Percentiles rank a stretch among this genome's conserved stretches.
These are phyloP conservation scores for Monilinia polystroma DNA, from an alignment of 2,329 filamentous ascomycete species.

Conservation along the genomic window DNA sequence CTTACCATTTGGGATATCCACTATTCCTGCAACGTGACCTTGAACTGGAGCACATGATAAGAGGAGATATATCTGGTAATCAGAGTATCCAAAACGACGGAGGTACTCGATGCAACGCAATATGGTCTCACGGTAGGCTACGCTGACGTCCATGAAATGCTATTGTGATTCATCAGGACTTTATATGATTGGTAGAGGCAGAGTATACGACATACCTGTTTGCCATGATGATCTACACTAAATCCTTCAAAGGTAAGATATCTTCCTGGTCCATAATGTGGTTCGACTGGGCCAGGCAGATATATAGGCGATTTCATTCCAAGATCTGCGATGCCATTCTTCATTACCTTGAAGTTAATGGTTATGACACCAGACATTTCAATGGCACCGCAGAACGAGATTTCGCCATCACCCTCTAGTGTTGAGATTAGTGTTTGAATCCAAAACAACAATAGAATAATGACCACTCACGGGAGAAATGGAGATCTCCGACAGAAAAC, in stretches of 20 bases:
- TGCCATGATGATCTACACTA: constrained; percentile 81
- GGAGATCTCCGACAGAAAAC: constrained; percentile 85
- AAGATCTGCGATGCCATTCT: constrained; percentile 71
- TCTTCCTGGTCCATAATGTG: constrained; percentile 78
- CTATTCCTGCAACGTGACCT: constrained; percentile 84
- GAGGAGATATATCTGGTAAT: constrained; percentile 81
- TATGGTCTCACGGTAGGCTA: constrained; percentile 34
- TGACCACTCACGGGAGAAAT: constrained; percentile 42
- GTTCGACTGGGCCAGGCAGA: constrained; percentile 82
- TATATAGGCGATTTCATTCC: constrained; percentile 83
- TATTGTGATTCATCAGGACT: constrained; percentile 22
- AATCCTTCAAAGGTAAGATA: constrained; percentile 90
- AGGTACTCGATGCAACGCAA: constrained; percentile 77
- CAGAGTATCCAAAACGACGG: constrained; percentile 66
- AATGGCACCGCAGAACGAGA: constrained; percentile 85
- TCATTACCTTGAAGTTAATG: constrained; percentile 85
- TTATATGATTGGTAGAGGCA: neutral
- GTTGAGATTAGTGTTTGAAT: constrained; percentile 46
- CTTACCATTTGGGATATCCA: constrained; percentile 74
- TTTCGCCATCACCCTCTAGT: constrained; percentile 85
- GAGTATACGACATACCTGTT: constrained; percentile 69
- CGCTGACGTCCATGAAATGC: constrained; percentile 36
- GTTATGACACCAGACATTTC: constrained; percentile 94
- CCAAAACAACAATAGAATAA: neutral
- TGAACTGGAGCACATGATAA: constrained; percentile 84